A percentile compares a stretch with the other conserved stretches of the same genome.
Evolutionary conservation across 228 moss, liverwort and hornwort species (phyloP).

Genomic region (Sphagnum fallax): DNA sequence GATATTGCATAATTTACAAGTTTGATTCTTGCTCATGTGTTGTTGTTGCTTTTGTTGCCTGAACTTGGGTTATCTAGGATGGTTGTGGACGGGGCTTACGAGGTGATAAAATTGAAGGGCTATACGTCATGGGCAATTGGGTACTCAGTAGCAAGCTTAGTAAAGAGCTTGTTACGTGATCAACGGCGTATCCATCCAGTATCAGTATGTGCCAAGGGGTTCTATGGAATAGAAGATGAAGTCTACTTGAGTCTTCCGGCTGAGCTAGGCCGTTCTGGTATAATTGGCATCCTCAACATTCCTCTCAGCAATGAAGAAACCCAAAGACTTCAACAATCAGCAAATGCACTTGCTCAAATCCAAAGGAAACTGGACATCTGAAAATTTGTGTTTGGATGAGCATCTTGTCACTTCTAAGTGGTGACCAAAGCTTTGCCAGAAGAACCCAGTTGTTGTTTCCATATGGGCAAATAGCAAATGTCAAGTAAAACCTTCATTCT

Average conservation of each 20-base stretch:
- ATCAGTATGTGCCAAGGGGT: slow-evolving; percentile 77
- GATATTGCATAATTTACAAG: too few relatives aligned
- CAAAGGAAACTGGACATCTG: slow-evolving; percentile 50
- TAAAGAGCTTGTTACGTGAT: slow-evolving; percentile 74
- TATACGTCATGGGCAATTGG: slow-evolving; percentile 97
- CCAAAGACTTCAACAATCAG: slow-evolving; percentile 46
- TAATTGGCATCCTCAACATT: slow-evolving; percentile 45
- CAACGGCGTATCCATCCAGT: slow-evolving; percentile 78
- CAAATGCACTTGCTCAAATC: slow-evolving; percentile 35
- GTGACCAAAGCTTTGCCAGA: too few relatives aligned
- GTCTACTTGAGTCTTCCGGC: slow-evolving; percentile 79
- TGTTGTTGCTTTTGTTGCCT: too few relatives aligned
- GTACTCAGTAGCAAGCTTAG: slow-evolving; percentile 73
- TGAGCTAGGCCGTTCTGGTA: slow-evolving; percentile 56
- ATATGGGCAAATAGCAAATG: too few relatives aligned
- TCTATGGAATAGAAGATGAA: slow-evolving; percentile 76
- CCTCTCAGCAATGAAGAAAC: slow-evolving; percentile 54
- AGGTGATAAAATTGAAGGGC: slow-evolving; percentile 89
- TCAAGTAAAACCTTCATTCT: too few relatives aligned
- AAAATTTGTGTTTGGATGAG: background rate
- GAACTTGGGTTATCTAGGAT: slow-evolving; percentile 6
- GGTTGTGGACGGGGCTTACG: slow-evolving; percentile 84
- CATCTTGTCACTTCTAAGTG: too few relatives aligned
- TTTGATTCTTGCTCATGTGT: too few relatives aligned
- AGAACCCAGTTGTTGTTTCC: too few relatives aligned